phyloP scores from a whole-genome alignment of 352 stramenopile genomes.

The Phytopythium litorale region DNA sequence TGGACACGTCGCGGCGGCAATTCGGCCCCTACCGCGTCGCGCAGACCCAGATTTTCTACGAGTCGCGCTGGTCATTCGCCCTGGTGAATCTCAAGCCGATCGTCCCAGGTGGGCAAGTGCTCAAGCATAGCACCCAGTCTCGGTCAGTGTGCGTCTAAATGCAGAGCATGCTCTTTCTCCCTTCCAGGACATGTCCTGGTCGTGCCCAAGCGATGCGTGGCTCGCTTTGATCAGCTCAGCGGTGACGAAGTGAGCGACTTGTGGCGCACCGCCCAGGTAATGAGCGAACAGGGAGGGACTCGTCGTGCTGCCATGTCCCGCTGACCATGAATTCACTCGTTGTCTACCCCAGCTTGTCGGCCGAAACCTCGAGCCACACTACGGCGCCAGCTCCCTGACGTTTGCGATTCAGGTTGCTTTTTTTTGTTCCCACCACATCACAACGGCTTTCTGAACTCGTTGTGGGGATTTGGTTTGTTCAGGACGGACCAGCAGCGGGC shows the following conservation, averaged over 20 bases:
- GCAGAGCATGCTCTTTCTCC: not conserved
- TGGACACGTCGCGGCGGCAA: slow-evolving; percentile 22
- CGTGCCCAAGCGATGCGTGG: slow-evolving; percentile 71
- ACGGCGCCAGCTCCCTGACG: slow-evolving; percentile 79
- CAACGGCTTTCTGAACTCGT: not conserved
- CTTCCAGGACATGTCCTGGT: slow-evolving; percentile 87
- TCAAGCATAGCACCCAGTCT: not conserved
- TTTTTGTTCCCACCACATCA: not conserved
- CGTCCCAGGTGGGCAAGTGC: slow-evolving; percentile 50
- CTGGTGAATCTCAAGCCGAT: slow-evolving; percentile 95
- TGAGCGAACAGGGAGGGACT: not conserved
- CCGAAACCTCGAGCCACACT: slow-evolving; percentile 65
- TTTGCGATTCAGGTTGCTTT: slow-evolving; percentile 87
- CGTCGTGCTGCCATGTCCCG: not conserved
- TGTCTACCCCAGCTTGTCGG: slow-evolving; percentile 48
- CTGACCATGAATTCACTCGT: not conserved
- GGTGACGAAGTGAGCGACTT: slow-evolving; percentile 87
- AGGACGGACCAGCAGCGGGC: slow-evolving; percentile 86
- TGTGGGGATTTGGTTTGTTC: not conserved
- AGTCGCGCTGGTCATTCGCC: slow-evolving; percentile 52
- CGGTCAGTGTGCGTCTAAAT: not conserved
- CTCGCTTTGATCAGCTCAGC: slow-evolving; percentile 71
- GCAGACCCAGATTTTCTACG: slow-evolving; percentile 53
- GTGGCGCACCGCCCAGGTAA: slow-evolving; percentile 39
- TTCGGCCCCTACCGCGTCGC: slow-evolving; percentile 50